Conservation (phyloP, 495 filamentous ascomycete genomes). For the Trichoderma gamsii region DNA sequence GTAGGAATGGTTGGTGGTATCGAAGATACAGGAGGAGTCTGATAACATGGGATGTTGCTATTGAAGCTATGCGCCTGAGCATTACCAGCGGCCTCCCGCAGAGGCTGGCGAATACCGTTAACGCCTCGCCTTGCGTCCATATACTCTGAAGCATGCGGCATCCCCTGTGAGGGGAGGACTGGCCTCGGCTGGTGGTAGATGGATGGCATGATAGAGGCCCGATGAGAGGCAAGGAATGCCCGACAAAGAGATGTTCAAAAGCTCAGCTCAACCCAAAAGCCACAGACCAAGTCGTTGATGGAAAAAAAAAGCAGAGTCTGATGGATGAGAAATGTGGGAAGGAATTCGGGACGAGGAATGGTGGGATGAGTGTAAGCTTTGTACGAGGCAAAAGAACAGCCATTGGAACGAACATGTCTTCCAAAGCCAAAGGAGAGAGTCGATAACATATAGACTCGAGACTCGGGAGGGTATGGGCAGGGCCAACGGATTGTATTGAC, state of each 20-base stretch:
- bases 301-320: conserved; percentile 9
- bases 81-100: conserved; percentile 46
- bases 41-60: conserved; percentile 32
- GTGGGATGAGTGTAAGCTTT: conserved; percentile 14
- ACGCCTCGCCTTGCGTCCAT: conserved; percentile 26
- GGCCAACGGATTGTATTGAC: conserved; percentile 14
- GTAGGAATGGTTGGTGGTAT: conserved; percentile 24
- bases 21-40: conserved; percentile 29
- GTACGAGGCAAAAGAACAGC: conserved; percentile 10
- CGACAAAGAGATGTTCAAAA: conserved; percentile 22
- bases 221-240: conserved; percentile 29
- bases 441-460: conserved; percentile 12
- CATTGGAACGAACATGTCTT: conserved; percentile 12
- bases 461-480: conserved; percentile 9
- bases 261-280: conserved; percentile 11
- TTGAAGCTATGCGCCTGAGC: conserved; percentile 37
- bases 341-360: conserved; percentile 16
- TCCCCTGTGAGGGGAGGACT: conserved; percentile 30
- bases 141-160: conserved; percentile 28
- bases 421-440: conserved; percentile 9
- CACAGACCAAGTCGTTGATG: background rate
- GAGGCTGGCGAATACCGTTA: conserved; percentile 31
- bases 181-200: conserved; percentile 30
- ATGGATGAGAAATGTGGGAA: conserved; percentile 16
- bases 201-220: conserved; percentile 16